Base-by-base conservation (phyloP, 768 basidiomycete species). In the Boletus pseudopeckii region DNA sequence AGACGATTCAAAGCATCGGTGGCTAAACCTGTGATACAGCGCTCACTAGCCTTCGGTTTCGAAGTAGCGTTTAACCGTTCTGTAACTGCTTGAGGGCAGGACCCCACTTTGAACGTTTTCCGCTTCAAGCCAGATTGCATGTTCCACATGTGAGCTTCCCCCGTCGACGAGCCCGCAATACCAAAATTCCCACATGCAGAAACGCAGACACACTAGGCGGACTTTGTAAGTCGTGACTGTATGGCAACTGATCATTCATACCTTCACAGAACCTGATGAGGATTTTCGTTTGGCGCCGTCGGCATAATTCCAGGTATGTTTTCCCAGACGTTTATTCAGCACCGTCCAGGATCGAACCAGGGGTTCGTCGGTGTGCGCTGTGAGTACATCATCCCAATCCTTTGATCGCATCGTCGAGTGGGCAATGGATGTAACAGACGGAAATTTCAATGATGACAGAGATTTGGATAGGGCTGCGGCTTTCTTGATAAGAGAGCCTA, bases 341-440 rank as follows among this genome's bases (percentile, higher is more conserved):
- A 92, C 88, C 4, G 84, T 85, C 96, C 96, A 99, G 20, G 92
- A 88, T 34, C 96, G 79, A 2, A 89, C 89, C 52, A 86, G 80
- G 4, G 82, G 77, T 61, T 96, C 94, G 44, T 92, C 91, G 1
- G 81, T 75, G 67, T 98, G 95, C 0, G 84, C 83, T n/a, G 95
- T 94, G 6, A 99, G 69, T 41, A 98, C 86, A 64, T 98, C 94
- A 64, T 98, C 96, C 97, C 97, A 99, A 58, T 99, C 95, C 68
- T 93, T 96, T 9, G 90, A 79, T 26, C 94, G 81, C 1, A 86
- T 77, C 1, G 84, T 78, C 1, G 92, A 93, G 68, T 84, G 88
- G 0, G 92, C 83, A 8, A 98, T 75, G 7, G 88, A 77, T 2
- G 83, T 85, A 32, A 97, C 78, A 0, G 91, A 78, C 14, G 92